These are phyloP conservation scores for Podaxis sp. DNA, from an alignment of 768 basidiomycete genomes.

Conservation along the genomic window DNA sequence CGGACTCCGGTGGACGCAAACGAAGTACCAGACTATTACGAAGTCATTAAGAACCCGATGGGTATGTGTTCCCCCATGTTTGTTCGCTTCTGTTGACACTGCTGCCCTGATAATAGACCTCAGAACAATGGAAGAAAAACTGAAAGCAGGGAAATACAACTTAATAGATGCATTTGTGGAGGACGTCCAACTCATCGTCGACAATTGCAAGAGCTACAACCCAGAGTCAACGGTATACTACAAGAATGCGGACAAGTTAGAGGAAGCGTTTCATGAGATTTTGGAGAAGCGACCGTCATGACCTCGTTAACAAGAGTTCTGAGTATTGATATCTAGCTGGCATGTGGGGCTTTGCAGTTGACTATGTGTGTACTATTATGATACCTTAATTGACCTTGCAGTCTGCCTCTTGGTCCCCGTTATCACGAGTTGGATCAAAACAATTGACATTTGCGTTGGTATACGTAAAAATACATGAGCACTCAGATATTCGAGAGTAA, in stretches of 20 bases:
- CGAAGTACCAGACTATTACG: constrained; percentile 88
- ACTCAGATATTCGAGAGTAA: background rate
- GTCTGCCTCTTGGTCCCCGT: background rate
- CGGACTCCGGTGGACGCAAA: constrained; percentile 71
- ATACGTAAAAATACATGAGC: background rate
- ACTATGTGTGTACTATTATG: constrained; percentile 14
- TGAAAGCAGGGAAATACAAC: constrained; percentile 84
- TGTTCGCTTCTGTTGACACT: background rate
- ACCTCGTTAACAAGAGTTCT: constrained; percentile 2
- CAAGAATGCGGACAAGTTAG: constrained; percentile 82
- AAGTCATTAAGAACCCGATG: constrained; percentile 90
- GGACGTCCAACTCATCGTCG: constrained; percentile 83
- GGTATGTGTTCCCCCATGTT: constrained; percentile 49
- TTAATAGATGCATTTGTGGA: constrained; percentile 71
- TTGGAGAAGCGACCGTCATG: constrained; percentile 11
- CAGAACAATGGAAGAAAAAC: constrained; percentile 82
- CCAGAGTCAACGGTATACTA: constrained; percentile 76
- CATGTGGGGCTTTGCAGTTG: background rate
- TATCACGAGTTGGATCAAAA: background rate
- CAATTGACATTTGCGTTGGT: background rate
- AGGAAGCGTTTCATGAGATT: constrained; percentile 69
- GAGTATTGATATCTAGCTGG: background rate
- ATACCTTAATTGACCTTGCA: constrained; percentile 3
- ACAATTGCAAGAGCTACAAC: constrained; percentile 91
- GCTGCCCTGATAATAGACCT: constrained; percentile 55